Evolutionary conservation across 257 asterid genomes (phyloP).

Genomic region (Solanum etuberosum): DNA sequence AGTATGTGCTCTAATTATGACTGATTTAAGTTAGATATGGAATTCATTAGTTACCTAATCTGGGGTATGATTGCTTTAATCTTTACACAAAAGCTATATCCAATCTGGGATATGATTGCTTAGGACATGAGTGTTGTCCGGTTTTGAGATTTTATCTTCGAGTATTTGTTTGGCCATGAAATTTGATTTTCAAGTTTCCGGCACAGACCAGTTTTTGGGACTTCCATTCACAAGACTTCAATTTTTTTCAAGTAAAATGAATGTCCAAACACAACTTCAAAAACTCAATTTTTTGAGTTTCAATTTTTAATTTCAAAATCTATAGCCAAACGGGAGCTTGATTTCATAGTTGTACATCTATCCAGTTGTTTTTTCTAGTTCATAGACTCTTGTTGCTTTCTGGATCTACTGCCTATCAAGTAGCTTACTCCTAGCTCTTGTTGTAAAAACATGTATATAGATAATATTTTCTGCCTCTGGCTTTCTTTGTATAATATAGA

Average conservation of each 20-base stretch:
- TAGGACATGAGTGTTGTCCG: background rate
- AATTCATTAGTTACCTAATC: background rate
- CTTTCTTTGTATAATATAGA: background rate
- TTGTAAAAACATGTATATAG: background rate
- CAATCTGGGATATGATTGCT: background rate
- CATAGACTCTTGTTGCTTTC: background rate
- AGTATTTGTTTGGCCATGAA: background rate
- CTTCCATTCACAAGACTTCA: background rate
- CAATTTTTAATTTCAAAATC: background rate
- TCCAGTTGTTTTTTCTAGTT: background rate
- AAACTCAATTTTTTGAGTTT: too few species aligned
- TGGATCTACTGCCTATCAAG: background rate
- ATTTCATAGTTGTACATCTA: background rate
- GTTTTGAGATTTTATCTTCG: background rate
- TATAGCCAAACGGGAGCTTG: background rate
- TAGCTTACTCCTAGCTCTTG: background rate
- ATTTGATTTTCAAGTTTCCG: background rate
- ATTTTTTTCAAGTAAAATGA: background rate
- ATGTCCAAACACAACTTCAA: too few species aligned
- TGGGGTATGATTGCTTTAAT: background rate
- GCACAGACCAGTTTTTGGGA: background rate
- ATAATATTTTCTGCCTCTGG: background rate
- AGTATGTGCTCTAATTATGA: background rate
- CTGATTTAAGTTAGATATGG: background rate
- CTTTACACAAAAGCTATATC: background rate